Evolutionary conservation across 345 rosid species (phyloP), one percentile per base, ranked within the genome.

Genomic region (Bruguiera gymnorhiza): DNA sequence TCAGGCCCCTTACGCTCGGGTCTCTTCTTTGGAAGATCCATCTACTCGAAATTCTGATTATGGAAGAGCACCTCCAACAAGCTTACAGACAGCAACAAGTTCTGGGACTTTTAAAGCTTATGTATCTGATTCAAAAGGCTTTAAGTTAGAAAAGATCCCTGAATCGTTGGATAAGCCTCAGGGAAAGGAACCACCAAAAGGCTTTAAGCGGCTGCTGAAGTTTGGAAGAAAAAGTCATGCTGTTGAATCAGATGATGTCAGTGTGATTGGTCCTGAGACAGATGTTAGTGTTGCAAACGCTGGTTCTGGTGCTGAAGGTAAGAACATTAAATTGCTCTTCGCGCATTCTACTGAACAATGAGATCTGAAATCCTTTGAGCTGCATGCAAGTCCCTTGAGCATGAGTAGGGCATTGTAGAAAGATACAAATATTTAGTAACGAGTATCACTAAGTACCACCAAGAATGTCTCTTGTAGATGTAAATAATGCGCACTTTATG

Each of bases 11-110:
- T 79, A 76, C 81, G 97, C 93, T 74, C 85, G 91, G 18, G 79
- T 82, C 73, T 92, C 97, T 77, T 95, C 93, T 71, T 60, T 89
- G 63, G 93, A 92, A 81, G 83, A 88, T 75, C 86, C 92, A 60
- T 73, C 83, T 64, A 86, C 87, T 53, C 67, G 62, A 66, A 80
- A 84, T 66, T 79, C 84, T 2, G 90, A 84, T 58, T 80, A 75
- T 74, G 86, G 87, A 53, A 83, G 79, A 86, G 91, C 85, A 60
- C 83, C 88, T 52, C 73, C 86, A 51, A 37, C 76, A 43, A 81
- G 74, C 83, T 26, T 72, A 62, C 82, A 75, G 61, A 71, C 70
- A 61, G 75, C 67, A 62, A 77, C 72, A 37, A 63, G 71, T 29
- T 62, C 76, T 24, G 84, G 82, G 73, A 76, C 78, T 66, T 71